These are phyloP conservation scores for Tripterygium wilfordii DNA, from an alignment of 177 flowering plant species.

Conservation along the genomic window DNA sequence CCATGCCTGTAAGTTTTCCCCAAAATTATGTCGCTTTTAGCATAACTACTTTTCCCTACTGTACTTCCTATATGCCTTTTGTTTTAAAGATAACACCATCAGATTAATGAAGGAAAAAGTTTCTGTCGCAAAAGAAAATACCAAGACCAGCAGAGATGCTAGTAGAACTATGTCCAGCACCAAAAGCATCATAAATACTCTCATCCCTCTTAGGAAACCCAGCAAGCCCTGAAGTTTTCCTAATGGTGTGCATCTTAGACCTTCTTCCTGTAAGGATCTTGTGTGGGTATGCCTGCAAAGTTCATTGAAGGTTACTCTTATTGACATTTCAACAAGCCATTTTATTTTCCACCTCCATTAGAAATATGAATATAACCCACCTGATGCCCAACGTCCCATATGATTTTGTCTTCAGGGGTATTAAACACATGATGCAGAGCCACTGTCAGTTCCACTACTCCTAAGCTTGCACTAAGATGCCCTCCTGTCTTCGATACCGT, in stretches of 20 bases:
- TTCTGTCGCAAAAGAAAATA: too few species aligned
- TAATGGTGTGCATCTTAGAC: constrained; percentile 75
- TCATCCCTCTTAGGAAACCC: constrained; percentile 92
- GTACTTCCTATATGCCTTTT: too few species aligned
- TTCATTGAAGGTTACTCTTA: too few species aligned
- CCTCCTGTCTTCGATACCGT: constrained; percentile 77
- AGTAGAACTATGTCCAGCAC: constrained; percentile 94
- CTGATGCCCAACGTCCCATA: constrained; percentile 99
- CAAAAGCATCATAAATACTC: constrained; percentile 88
- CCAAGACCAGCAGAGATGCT: constrained; percentile 98
- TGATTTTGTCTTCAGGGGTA: constrained; percentile 81
- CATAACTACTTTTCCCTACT: too few species aligned
- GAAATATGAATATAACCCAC: too few species aligned
- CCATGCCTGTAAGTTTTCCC: too few species aligned
- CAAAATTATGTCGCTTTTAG: too few species aligned
- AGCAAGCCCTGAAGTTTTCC: constrained; percentile 82
- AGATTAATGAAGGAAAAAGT: too few species aligned
- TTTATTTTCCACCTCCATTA: too few species aligned
- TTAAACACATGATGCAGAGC: constrained; percentile 89
- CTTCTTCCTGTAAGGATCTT: constrained; percentile 92
- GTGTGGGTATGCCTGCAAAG: constrained; percentile 78
- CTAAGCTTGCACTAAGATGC: constrained; percentile 82
- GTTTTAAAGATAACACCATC: too few species aligned
- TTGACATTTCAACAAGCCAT: too few species aligned
- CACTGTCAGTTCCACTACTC: constrained; percentile 81